Base-by-base conservation (phyloP, 495 filamentous ascomycete genomes). In the Daldinia childiae region DNA sequence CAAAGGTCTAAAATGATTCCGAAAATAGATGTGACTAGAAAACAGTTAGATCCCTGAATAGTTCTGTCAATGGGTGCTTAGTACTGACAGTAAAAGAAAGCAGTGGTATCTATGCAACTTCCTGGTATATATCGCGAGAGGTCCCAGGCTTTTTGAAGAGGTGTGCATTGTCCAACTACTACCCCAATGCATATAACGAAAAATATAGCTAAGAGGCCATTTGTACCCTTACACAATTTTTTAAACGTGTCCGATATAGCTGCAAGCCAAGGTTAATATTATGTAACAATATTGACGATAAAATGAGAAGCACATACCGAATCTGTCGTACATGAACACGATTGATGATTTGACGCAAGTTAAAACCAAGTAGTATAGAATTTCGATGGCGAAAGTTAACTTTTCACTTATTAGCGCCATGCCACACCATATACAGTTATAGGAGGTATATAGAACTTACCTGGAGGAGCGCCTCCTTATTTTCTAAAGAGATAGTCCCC, bases 1-100 rank as follows among this genome's bases (percentile, higher is more conserved):
- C 83, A 82, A 34, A 86, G 74, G 67, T 88, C 87, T 14, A 82
- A 79, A 14, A 85, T 15, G 57, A 88, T 86, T 68, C 87, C 86
- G 64, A 85, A 80, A 5, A 75, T 71, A 9, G 85, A 84, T 1
- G 84, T 87, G 27, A 78, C 86, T 48, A 48, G 17, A 19, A 9
- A 7, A 21, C 3, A 1, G 17, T 48, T 6, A 48, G 43, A 36
- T 26, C 17, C 0, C 9, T 26, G 1, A 7, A 17, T 4, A 41
- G 26, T 0, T 11, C 12, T 11, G 26, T 11, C 30, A 32, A n/a
- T 5, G 12, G 1, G 12, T 21, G 19, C 7, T 29, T 7, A 14
- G 3, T 1, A 72, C 81, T 54, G 70, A 84, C 82, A 82, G 77
- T 86, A 87, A 67, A 86, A 86, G 67, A 82, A 84, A 15, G 80